Conservation (phyloP, 306 rosid species). For the Purshia tridentata region DNA sequence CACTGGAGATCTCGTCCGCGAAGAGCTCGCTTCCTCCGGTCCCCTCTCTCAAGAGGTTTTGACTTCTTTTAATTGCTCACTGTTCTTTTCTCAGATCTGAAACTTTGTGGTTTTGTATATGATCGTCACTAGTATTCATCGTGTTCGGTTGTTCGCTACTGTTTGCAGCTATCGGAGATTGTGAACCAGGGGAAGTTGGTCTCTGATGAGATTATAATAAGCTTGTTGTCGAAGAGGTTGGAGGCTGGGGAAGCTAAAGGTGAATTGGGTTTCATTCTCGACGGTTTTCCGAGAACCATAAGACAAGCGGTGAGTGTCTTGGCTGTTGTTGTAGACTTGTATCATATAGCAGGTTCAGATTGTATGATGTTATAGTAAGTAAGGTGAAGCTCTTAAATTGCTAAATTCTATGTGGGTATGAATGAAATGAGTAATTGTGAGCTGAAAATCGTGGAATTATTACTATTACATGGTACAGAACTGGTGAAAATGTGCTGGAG, state of each 20-base stretch:
- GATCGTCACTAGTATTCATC: neutral
- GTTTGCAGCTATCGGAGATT: conserved; percentile 74
- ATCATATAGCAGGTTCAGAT: neutral
- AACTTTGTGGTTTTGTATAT: neutral
- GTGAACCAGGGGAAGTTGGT: conserved; percentile 90
- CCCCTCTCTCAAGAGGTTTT: conserved; percentile 68
- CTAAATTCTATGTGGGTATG: no score
- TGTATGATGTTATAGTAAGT: neutral
- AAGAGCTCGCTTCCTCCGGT: conserved; percentile 78
- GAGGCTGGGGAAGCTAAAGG: conserved; percentile 71
- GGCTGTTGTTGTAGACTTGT: neutral
- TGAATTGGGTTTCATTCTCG: conserved; percentile 90
- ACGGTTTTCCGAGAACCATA: conserved; percentile 93
- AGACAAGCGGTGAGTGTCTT: conserved; percentile 80
- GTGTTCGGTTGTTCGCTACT: conserved; percentile 11
- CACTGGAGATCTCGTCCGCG: conserved; percentile 94
- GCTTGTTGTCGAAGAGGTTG: conserved; percentile 80
- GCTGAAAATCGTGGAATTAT: neutral
- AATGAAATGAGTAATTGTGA: neutral
- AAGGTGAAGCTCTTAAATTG: neutral
- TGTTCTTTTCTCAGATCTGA: neutral
- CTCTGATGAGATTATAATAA: conserved; percentile 82
- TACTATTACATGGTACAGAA: neutral
- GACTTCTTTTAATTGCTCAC: neutral
- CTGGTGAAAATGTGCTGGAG: conserved; percentile 1